Evolutionary conservation across 2,329 filamentous ascomycete genomes (phyloP), one percentile per base, ranked within the genome.

Genomic region (Microcera coccophila): DNA sequence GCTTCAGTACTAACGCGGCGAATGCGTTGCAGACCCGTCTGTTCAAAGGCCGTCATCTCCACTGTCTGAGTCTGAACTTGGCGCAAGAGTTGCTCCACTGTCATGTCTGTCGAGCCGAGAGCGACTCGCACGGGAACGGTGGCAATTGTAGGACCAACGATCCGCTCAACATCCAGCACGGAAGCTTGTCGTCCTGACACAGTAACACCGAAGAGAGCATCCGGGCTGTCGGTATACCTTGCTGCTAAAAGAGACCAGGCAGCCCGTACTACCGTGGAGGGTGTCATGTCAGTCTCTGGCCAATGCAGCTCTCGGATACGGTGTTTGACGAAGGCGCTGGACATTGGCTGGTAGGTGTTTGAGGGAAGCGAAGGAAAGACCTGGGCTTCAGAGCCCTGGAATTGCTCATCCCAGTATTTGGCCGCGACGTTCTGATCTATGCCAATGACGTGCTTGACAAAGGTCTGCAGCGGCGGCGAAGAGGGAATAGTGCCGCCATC

Each of bases 1-100:
- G 70, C 11, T 66, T 75, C 54, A 65, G 62, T 28, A 71, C 67
- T 53, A 71, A 74, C 44, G 64, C 62, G 16, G 59, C 68, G 44
- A 72, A 42, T 57, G 21, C 65, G 58, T n/a, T 63, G 58, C 2
- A 68, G 53, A 19, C 62, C 61, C 5, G 62, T 51, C 16, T 66
- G 55, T 32, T 63, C 65, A 5, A 57, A 58, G 0, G 58, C 57
- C 0, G 56, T 44, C 2, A 59, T 50, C 11, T 59, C 51, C 9
- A 55, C 47, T 3, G 54, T 49, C 38, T 55, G 55, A 16, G 57
- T 52, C 46, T 67, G 63, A 1, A 65, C 48, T 0, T 42, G 41
- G 14, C 45, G 49, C n/a, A 58, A 53, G 36, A 58, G 57, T 11
- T 58, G 55, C 2, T 55, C 50, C 0, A 54, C 39, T 1, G 53